Percentiles rank a stretch among this genome's conserved stretches.
phyloP scores from a whole-genome alignment of 2,329 filamentous ascomycete genomes.

The Macroventuria anomochaeta region DNA sequence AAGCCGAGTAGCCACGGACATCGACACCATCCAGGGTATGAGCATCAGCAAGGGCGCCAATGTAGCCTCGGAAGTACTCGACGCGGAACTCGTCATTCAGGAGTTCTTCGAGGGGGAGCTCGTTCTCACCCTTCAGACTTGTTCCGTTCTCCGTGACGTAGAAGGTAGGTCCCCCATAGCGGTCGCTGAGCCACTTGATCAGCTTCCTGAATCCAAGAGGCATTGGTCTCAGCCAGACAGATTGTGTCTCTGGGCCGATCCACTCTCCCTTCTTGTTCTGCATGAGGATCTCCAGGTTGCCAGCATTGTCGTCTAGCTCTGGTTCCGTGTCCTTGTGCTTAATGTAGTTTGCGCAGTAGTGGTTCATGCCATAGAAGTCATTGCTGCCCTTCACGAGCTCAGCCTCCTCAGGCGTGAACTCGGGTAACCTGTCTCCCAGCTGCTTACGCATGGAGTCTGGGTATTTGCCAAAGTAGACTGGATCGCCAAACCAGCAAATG shows the following conservation, averaged over 20 bases:
- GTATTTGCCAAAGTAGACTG: constrained; percentile 84
- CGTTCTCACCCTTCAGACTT: constrained; percentile 81
- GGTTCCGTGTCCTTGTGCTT: constrained; percentile 70
- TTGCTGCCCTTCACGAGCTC: constrained; percentile 83
- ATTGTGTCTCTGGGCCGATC: constrained; percentile 84
- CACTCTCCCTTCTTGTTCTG: constrained; percentile 73
- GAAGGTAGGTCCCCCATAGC: constrained; percentile 78
- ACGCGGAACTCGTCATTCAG: constrained; percentile 82
- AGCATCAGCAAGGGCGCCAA: constrained; percentile 77
- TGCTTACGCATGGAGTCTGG: constrained; percentile 83
- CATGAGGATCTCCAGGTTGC: constrained; percentile 76
- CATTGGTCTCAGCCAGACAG: constrained; percentile 78
- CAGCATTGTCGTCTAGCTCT: constrained; percentile 70
- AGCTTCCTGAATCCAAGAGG: constrained; percentile 78
- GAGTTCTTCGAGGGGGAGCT: constrained; percentile 72
- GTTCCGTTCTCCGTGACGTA: constrained; percentile 92
- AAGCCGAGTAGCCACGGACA: constrained; percentile 81
- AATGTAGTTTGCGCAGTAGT: constrained; percentile 90
- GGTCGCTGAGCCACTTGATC: constrained; percentile 63
- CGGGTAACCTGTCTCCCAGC: constrained; percentile 77
- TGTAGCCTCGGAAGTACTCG: constrained; percentile 79
- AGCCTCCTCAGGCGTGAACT: constrained; percentile 74
- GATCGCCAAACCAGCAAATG: constrained; percentile 88
- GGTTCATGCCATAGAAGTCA: constrained; percentile 95
- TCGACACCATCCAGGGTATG: constrained; percentile 75